Evolutionary conservation across 371 early-diverging fungal species (phyloP).

Genomic region (Mucor circinelloides): DNA sequence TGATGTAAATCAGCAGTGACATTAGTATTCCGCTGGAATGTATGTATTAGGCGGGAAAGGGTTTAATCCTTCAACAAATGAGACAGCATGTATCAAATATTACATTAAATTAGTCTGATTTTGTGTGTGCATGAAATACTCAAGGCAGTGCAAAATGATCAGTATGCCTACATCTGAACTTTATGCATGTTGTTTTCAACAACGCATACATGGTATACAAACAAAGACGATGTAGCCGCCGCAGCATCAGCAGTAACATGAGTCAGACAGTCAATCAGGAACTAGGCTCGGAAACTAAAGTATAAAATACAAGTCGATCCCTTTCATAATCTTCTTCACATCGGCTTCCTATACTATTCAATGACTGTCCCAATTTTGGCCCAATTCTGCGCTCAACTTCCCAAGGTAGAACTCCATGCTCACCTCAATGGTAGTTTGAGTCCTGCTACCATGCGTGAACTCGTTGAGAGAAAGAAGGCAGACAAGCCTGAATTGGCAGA

Average conservation of each 20-base stretch:
- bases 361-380: background rate
- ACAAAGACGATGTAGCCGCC: background rate
- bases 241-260: conserved; percentile 1
- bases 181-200: background rate
- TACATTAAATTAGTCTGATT: too few relatives aligned
- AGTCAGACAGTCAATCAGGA: background rate
- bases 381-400: conserved; percentile 46
- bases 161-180: background rate
- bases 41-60: background rate
- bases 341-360: background rate
- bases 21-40: background rate
- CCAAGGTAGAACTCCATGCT: conserved; percentile 67
- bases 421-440: conserved; percentile 65
- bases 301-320: background rate
- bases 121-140: background rate
- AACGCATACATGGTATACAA: background rate
- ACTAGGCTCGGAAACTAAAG: background rate
- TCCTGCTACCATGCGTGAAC: conserved; percentile 42
- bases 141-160: background rate
- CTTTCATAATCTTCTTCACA: background rate
- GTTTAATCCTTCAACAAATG: background rate
- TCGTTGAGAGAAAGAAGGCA: conserved; percentile 47
- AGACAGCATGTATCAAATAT: too few relatives aligned
- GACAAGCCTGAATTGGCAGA: conserved; percentile 39
- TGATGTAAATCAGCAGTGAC: background rate